A percentile compares a stretch with the other conserved stretches of the same genome.
These are phyloP conservation scores for Scenedesmus sp. DNA, from an alignment of 163 green algal species.

Conservation along the genomic window DNA sequence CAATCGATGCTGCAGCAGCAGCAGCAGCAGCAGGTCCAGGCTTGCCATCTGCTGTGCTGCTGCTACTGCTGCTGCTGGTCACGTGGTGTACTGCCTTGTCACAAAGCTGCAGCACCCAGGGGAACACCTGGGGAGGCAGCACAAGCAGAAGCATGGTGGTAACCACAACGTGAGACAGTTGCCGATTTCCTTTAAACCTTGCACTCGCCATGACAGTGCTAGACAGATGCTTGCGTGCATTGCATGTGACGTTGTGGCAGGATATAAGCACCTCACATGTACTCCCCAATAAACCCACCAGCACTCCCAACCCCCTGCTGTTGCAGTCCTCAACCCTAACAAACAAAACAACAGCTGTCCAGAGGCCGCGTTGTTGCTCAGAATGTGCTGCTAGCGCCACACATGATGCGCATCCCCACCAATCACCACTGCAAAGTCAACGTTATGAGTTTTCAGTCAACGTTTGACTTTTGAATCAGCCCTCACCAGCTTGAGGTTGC, in stretches of 20 bases:
- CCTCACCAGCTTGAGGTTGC: slow-evolving; percentile 48
- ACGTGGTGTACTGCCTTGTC: slow-evolving; percentile 11
- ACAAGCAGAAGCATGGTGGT: neutral
- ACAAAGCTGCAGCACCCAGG: slow-evolving; percentile 15
- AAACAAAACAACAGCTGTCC: neutral
- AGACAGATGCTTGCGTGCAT: too few species aligned
- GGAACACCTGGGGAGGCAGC: slow-evolving; percentile 10
- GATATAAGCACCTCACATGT: too few species aligned
- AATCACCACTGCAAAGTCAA: too few species aligned
- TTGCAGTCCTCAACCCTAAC: neutral
- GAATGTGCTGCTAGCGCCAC: neutral
- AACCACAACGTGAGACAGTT: neutral
- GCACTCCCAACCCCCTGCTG: neutral
- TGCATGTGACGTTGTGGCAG: too few species aligned
- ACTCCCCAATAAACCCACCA: neutral
- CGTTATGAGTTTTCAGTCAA: too few species aligned
- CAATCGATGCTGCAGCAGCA: neutral
- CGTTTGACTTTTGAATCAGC: neutral
- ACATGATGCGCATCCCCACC: neutral
- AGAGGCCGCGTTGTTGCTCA: neutral
- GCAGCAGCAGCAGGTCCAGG: neutral
- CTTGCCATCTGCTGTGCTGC: neutral
- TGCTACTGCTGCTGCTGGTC: neutral
- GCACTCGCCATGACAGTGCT: too few species aligned
- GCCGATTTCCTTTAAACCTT: too few species aligned